phyloP scores from a whole-genome alignment of 495 filamentous ascomycete genomes.

The Neurospora intermedia region DNA sequence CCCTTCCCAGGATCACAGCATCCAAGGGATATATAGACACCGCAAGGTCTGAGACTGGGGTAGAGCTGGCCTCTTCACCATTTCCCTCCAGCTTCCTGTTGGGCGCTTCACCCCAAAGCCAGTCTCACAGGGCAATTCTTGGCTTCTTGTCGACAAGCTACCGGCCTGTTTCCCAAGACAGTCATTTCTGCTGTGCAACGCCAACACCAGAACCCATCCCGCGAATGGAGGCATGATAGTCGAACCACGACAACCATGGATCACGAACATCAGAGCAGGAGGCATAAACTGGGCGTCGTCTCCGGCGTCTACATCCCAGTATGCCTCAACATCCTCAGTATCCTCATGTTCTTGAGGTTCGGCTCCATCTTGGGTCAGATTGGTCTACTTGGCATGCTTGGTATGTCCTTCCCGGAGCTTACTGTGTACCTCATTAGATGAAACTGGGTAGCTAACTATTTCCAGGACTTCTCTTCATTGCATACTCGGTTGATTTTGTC shows the following conservation, averaged over 20 bases:
- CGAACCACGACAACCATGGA: conserved; percentile 17
- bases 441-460: not conserved
- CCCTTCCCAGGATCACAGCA: not conserved
- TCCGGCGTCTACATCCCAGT: conserved; percentile 81
- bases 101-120: not conserved
- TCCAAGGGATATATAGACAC: not conserved
- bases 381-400: conserved; percentile 70
- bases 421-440: not conserved
- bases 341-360: conserved; percentile 85
- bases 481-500: conserved; percentile 68
- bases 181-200: not conserved
- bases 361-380: conserved; percentile 70
- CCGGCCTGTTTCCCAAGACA: not conserved
- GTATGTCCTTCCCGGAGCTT: conserved; percentile 28
- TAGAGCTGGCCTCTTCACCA: not conserved
- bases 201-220: not conserved
- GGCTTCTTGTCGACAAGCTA: not conserved
- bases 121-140: not conserved
- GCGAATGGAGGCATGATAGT: not conserved
- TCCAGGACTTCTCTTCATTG: conserved; percentile 58
- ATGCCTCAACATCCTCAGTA: conserved; percentile 79
- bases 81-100: not conserved
- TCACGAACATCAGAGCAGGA: conserved; percentile 21
- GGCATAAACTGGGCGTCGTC: conserved; percentile 58
- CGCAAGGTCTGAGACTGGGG: not conserved